These are phyloP conservation scores for Nepenthes alata DNA, from an alignment of 179 eudicot species.

Conservation along the genomic window DNA sequence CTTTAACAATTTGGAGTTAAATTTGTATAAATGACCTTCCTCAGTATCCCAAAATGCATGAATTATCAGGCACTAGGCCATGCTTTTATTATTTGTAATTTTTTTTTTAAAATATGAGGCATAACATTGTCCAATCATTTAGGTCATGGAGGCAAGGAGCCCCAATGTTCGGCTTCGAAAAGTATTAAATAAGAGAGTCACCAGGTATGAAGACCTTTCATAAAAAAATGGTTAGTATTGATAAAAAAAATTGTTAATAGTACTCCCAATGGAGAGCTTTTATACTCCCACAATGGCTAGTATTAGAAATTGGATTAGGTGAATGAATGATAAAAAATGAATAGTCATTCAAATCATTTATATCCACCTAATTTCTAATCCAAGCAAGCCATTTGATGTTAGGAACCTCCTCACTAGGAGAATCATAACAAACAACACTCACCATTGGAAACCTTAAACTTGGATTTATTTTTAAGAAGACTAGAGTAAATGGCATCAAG, in stretches of 20 bases:
- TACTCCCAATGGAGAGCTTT: neutral
- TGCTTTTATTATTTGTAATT: neutral
- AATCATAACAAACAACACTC: too few species aligned
- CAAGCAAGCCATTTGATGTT: too few species aligned
- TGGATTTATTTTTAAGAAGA: too few species aligned
- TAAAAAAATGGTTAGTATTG: too few species aligned
- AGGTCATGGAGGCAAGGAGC: constrained; percentile 99
- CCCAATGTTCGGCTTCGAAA: constrained; percentile 57
- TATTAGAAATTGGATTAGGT: too few species aligned
- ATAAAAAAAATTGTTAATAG: too few species aligned
- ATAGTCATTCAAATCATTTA: too few species aligned
- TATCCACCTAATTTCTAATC: neutral
- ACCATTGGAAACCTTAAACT: too few species aligned
- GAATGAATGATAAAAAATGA: neutral
- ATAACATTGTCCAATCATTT: constrained; percentile 6
- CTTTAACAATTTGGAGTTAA: neutral
- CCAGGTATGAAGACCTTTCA: constrained; percentile 16
- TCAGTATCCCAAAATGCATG: too few species aligned
- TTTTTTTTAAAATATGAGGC: neutral
- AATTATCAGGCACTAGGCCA: neutral
- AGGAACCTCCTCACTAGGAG: too few species aligned
- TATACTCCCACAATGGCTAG: neutral
- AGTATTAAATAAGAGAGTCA: constrained; percentile 38
- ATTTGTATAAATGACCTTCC: neutral
- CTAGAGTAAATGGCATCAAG: too few species aligned